Base-by-base conservation (phyloP, 78 protist species). In the Tieghemostelium lacteum region DNA sequence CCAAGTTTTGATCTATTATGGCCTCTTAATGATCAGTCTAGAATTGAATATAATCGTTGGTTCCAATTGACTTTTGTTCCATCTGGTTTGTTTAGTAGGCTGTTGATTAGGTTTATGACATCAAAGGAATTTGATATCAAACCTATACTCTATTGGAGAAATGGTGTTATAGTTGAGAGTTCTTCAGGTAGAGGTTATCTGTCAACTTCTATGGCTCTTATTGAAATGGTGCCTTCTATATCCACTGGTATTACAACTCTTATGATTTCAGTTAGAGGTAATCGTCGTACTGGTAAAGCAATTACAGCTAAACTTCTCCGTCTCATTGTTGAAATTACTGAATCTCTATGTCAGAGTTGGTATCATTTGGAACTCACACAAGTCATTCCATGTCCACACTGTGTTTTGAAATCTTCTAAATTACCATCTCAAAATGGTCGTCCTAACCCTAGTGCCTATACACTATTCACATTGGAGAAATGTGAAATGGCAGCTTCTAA, bases 11-110 rank as follows among this genome's bases (percentile, higher is more conserved):
- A 62, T 33, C 33, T 83, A 42, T 55, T 83, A 17, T 83, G 91
- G 91, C 78, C 78, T 69, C 55, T 71, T 34, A 17, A 17, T 12
- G 91, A 83, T 58, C 77, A 69, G 19, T 83, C 65, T 22, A 61
- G 91, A 20, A 52, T 83, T 33, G 91, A 83, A 60, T 83, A 60
- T 57, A 83, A 83, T 69, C 91, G 91, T 69, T 83, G 91, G 91
- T 67, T 83, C 55, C 67, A 83, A 69, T 26, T 83, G 29, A 29
- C 73, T n/a, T 83, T 83, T 40, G 65, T 55, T 22, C 91, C 91
- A 28, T 39, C 75, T 28, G 91, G 91, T 58, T 33, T 83, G n/a
- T 83, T 83, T 39, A 83, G 91, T 83, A 58, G 91, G 22, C 39
- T 83, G 6, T 45, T 83, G 26, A 83, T 83, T 50, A 67, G 78